Percentiles rank a stretch among this genome's conserved stretches.
Evolutionary conservation across 306 rosid species (phyloP).

Genomic region (Pyrus communis): DNA sequence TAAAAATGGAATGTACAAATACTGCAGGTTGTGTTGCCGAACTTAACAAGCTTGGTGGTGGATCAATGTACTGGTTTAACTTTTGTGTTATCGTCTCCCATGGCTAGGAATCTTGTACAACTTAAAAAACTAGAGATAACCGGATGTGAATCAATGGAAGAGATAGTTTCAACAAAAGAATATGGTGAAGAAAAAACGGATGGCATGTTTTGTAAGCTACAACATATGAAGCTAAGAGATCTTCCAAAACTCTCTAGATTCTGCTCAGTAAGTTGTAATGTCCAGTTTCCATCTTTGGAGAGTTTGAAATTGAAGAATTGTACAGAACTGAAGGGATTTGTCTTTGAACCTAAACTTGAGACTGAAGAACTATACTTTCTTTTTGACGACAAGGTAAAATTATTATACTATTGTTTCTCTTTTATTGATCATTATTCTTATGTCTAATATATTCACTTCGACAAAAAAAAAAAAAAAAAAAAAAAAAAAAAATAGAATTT

Average conservation of each 20-base stretch:
- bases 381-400: not conserved
- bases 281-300: not conserved
- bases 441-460: not conserved
- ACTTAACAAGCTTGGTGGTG: slow-evolving; percentile 24
- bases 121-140: slow-evolving; percentile 27
- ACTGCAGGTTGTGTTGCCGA: not conserved
- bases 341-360: not conserved
- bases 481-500: too few species aligned
- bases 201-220: not conserved
- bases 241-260: slow-evolving; percentile 6
- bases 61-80: not conserved
- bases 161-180: slow-evolving; percentile 1
- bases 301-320: accelerated
- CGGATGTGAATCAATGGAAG: slow-evolving; percentile 18
- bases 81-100: slow-evolving; percentile 11
- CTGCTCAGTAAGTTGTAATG: not conserved
- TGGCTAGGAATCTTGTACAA: slow-evolving; percentile 16
- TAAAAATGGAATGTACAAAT: not conserved
- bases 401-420: too few species aligned
- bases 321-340: not conserved
- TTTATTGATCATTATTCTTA: not conserved
- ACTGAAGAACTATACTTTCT: not conserved
- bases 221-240: not conserved
- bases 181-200: not conserved
- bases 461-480: not conserved